These are phyloP conservation scores for Pichia californica DNA, from an alignment of 805 yeast genomes.

Conservation along the genomic window DNA sequence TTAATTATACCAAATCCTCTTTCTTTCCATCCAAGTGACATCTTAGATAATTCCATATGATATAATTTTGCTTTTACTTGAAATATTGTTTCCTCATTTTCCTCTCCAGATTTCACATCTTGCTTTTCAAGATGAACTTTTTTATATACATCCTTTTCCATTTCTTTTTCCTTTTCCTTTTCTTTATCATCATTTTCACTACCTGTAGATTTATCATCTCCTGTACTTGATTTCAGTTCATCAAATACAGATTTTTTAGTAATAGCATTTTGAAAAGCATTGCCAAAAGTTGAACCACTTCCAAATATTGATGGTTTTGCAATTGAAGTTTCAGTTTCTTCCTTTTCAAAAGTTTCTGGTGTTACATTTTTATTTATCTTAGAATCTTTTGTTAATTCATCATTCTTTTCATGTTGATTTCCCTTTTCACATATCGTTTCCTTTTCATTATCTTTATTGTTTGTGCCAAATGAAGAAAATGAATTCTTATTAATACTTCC, in stretches of 20 bases:
- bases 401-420: not conserved
- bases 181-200: conserved; percentile 12
- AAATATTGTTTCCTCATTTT: conserved; percentile 64
- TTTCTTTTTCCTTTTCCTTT: conserved; percentile 20
- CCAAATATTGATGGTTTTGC: conserved; percentile 32
- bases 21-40: conserved; percentile 88
- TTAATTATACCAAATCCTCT: conserved; percentile 88
- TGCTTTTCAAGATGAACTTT: conserved; percentile 57
- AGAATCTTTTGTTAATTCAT: not conserved
- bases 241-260: conserved; percentile 56
- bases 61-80: conserved; percentile 75
- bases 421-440: no score
- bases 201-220: conserved; percentile 13
- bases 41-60: conserved; percentile 57
- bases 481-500: conserved; percentile 26
- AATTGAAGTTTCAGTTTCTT: not conserved
- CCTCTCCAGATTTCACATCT: conserved; percentile 81
- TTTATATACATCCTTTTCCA: conserved; percentile 33
- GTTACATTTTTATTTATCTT: no score
- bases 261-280: conserved; percentile 49
- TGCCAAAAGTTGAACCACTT: conserved; percentile 39
- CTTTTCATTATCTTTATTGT: not conserved
- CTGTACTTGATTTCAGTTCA: conserved; percentile 11
- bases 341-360: no score
- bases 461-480: conserved; percentile 27